These are phyloP conservation scores for Colletotrichum acutatum DNA, from an alignment of 2,329 filamentous ascomycete species.

Conservation along the genomic window DNA sequence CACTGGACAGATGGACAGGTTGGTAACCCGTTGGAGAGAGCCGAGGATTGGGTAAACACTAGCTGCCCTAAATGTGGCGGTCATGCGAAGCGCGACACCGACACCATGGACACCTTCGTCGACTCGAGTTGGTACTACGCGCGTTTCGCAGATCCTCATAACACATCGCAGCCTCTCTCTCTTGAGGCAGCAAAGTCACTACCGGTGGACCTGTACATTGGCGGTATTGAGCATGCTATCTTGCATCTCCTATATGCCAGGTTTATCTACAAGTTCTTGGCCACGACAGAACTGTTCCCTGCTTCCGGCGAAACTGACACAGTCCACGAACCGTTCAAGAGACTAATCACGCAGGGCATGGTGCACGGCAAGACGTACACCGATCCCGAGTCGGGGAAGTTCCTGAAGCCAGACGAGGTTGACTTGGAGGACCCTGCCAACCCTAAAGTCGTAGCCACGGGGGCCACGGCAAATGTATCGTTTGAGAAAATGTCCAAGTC, in stretches of 20 bases:
- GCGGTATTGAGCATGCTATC: conserved; percentile 91
- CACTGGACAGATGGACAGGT: conserved; percentile 76
- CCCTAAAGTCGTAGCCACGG: conserved; percentile 72
- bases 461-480: conserved; percentile 67
- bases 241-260: conserved; percentile 89
- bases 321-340: conserved; percentile 79
- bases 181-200: conserved; percentile 68
- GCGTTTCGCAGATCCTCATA: conserved; percentile 79
- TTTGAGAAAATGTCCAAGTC: conserved; percentile 97
- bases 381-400: conserved; percentile 78
- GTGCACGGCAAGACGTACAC: conserved; percentile 88
- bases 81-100: conserved; percentile 82
- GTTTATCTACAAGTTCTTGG: conserved; percentile 90
- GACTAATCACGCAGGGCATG: conserved; percentile 91
- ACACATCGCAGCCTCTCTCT: conserved; percentile 70
- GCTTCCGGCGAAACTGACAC: conserved; percentile 45
- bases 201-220: conserved; percentile 89
- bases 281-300: conserved; percentile 63
- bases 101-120: conserved; percentile 97
- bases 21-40: conserved; percentile 81
- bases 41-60: conserved; percentile 79
- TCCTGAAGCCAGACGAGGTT: conserved; percentile 81
- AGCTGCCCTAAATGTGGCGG: conserved; percentile 79
- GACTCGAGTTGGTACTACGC: conserved; percentile 96
- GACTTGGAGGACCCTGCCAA: conserved; percentile 66